Conservation (phyloP, 2,329 filamentous ascomycete genomes). For the Davidsoniella neocaledoniae region DNA sequence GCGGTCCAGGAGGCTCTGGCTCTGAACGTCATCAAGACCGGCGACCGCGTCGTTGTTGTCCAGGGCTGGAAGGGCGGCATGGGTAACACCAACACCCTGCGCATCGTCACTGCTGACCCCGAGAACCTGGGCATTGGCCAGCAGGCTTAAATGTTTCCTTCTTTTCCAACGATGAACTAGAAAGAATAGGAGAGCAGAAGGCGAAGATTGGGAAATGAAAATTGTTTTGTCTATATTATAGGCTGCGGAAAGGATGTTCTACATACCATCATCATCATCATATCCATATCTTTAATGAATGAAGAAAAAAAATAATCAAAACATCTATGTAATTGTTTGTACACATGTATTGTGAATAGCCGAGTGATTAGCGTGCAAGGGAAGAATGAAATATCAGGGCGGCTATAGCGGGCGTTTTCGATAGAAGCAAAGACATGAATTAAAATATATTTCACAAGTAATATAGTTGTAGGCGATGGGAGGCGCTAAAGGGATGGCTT, state of each 20-base stretch:
- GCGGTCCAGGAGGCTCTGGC: conserved; percentile 74
- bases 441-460: too few species aligned
- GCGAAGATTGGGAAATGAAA: too few species aligned
- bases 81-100: conserved; percentile 76
- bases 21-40: conserved; percentile 57
- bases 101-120: conserved; percentile 44
- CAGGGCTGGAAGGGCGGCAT: conserved; percentile 86
- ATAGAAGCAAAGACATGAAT: too few species aligned
- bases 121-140: conserved; percentile 41
- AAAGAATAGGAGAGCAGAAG: background rate
- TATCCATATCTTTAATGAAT: conserved; percentile 2
- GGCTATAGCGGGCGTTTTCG: too few species aligned
- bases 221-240: too few species aligned
- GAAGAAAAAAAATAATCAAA: background rate
- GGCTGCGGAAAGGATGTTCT: too few species aligned
- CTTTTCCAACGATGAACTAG: background rate
- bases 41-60: conserved; percentile 65
- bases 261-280: background rate
- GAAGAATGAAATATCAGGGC: too few species aligned
- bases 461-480: too few species aligned
- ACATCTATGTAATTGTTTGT: too few species aligned
- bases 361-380: too few species aligned
- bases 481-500: too few species aligned
- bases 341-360: too few species aligned
- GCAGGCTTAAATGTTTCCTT: conserved; percentile 9